Evolutionary conservation across 257 asterid species (phyloP).

Genomic region (Rauvolfia tetraphylla): DNA sequence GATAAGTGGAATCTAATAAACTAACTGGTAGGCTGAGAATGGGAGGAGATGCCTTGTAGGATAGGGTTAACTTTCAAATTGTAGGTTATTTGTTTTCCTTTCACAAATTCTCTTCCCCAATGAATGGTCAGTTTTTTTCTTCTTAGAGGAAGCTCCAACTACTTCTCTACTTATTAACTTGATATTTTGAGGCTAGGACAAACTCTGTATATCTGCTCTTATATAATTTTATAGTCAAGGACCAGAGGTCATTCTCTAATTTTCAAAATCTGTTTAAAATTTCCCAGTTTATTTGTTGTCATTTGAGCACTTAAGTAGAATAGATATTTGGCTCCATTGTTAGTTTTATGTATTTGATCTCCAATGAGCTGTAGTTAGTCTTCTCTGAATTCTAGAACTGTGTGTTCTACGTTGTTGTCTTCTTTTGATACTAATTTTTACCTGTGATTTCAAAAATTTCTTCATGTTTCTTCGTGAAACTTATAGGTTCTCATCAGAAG

Average conservation of each 20-base stretch:
- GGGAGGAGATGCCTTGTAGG: neutral
- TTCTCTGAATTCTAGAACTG: neutral
- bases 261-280: neutral
- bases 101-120: neutral
- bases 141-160: neutral
- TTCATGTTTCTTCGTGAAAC: conserved; percentile 9
- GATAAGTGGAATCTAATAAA: neutral
- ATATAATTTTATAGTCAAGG: neutral
- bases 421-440: neutral
- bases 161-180: neutral
- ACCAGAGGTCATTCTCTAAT: neutral
- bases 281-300: neutral
- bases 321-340: neutral
- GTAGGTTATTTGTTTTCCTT: neutral
- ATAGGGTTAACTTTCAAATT: neutral
- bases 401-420: neutral
- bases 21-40: neutral
- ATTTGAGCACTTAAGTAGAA: neutral
- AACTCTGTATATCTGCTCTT: neutral
- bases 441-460: conserved; percentile 9
- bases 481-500: conserved; percentile 86
- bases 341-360: neutral
- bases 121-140: neutral
- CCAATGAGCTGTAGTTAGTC: neutral
- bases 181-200: neutral